Percentiles rank a stretch among this genome's conserved stretches.
Conservation (phyloP, 1,284 basidiomycete genomes). For the Sutorius eximius region DNA sequence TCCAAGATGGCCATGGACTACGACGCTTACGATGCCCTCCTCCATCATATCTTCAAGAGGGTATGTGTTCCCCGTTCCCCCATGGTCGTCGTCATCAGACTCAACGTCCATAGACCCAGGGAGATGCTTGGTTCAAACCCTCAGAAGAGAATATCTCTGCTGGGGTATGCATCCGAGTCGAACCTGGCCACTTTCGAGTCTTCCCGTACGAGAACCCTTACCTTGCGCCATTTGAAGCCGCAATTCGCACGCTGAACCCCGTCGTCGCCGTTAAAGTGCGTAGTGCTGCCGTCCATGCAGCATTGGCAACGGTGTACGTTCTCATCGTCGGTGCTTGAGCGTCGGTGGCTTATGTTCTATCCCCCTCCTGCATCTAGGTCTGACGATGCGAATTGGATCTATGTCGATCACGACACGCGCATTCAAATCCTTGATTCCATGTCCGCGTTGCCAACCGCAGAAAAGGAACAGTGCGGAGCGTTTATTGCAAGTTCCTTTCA, state of each 20-base stretch:
- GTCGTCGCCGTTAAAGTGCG: slow-evolving; percentile 80
- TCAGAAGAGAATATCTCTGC: slow-evolving; percentile 51
- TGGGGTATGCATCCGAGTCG: slow-evolving; percentile 63
- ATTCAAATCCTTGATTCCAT: slow-evolving; percentile 74
- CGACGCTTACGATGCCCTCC: slow-evolving; percentile 35
- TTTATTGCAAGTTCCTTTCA: slow-evolving; percentile 55
- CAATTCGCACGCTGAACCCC: slow-evolving; percentile 71
- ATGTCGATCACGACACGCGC: slow-evolving; percentile 67
- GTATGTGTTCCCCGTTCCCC: slow-evolving; percentile 4
- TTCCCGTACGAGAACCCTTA: slow-evolving; percentile 72
- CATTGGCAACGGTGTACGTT: slow-evolving; percentile 59
- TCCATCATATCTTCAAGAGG: slow-evolving; percentile 35
- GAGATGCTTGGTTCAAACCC: slow-evolving; percentile 55
- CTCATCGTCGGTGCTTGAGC: background rate
- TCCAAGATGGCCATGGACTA: slow-evolving; percentile 35
- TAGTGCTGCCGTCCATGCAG: slow-evolving; percentile 76
- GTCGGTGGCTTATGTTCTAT: background rate
- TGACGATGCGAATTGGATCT: slow-evolving; percentile 50
- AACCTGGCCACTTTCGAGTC: slow-evolving; percentile 62
- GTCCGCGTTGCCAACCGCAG: slow-evolving; percentile 64
- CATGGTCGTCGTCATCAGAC: background rate
- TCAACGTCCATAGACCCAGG: slow-evolving; percentile 43
- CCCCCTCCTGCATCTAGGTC: slow-evolving; percentile 33
- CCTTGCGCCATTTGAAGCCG: slow-evolving; percentile 68
- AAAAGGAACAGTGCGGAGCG: slow-evolving; percentile 84